Evolutionary conservation across 2,329 filamentous ascomycete genomes (phyloP).

Genomic region (Camillea tinctor): DNA sequence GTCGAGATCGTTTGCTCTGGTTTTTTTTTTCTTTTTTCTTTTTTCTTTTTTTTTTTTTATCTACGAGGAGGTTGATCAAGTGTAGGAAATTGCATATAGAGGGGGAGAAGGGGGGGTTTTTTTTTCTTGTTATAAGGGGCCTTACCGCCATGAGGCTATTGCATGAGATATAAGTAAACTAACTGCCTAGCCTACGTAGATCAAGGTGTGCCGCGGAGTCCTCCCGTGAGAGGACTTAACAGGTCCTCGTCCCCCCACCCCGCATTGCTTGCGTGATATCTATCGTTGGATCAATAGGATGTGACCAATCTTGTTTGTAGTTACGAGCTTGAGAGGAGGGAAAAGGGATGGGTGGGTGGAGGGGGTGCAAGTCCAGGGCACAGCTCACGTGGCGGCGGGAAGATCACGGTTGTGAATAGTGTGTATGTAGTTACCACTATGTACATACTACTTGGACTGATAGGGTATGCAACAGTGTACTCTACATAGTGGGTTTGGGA

Average conservation of each 20-base stretch:
- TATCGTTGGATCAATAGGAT: neutral
- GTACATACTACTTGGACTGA: too few species aligned
- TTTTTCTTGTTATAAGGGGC: neutral
- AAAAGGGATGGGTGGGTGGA: too few species aligned
- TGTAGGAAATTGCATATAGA: neutral
- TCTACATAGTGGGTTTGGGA: neutral
- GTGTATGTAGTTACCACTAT: neutral
- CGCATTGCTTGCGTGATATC: neutral
- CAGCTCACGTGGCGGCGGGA: slow-evolving; percentile 24
- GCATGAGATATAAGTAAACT: neutral
- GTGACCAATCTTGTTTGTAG: neutral
- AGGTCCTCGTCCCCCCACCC: neutral
- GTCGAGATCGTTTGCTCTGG: neutral
- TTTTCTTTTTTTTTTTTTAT: too few species aligned
- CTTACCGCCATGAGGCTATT: neutral
- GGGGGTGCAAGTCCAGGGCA: slow-evolving; percentile 6
- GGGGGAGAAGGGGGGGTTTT: neutral
- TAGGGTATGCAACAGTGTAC: too few species aligned
- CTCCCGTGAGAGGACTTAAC: neutral
- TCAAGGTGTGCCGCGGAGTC: neutral
- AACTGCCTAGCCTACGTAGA: neutral
- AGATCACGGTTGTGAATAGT: slow-evolving; percentile 11
- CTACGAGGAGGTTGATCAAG: neutral
- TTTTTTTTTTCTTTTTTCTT: too few species aligned
- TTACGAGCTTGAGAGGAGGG: neutral